Evolutionary conservation across 345 rosid species (phyloP).

Genomic region (Eutrema heterophyllum): DNA sequence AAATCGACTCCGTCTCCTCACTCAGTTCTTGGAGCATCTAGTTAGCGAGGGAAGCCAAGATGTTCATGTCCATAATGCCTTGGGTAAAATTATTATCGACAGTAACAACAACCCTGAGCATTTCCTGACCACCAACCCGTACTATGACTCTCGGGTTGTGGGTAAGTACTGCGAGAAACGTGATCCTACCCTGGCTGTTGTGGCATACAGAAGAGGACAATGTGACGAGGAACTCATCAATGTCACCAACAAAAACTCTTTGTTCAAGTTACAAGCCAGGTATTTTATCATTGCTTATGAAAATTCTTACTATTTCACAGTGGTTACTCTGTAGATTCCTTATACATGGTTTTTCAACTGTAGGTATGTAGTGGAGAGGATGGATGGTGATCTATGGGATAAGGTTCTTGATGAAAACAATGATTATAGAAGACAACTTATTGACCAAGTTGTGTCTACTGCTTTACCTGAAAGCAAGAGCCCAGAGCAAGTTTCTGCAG

Average conservation of each 20-base stretch:
- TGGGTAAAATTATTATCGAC: constrained; percentile 98
- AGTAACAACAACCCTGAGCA: constrained; percentile 99
- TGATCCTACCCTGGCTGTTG: constrained; percentile 97
- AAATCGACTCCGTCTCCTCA: constrained; percentile 97
- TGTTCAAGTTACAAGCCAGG: constrained; percentile 99
- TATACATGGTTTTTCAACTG: constrained; percentile 22
- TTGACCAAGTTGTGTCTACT: constrained; percentile 97
- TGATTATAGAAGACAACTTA: constrained; percentile 82
- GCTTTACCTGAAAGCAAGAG: constrained; percentile 94
- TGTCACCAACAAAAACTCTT: constrained; percentile 93
- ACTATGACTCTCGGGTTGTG: constrained; percentile 94
- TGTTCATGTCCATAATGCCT: constrained; percentile 97
- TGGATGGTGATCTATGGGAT: constrained; percentile 99
- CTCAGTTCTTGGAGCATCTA: constrained; percentile 99
- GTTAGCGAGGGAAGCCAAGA: constrained; percentile 99
- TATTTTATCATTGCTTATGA: constrained; percentile 29
- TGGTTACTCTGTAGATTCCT: constrained; percentile 19
- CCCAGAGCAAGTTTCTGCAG: constrained; percentile 81
- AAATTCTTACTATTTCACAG: not conserved
- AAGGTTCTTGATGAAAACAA: constrained; percentile 88
- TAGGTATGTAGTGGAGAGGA: constrained; percentile 98
- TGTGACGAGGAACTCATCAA: constrained; percentile 96
- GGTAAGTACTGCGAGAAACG: constrained; percentile 99
- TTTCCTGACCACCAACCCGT: constrained; percentile 97
- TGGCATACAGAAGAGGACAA: constrained; percentile 95